Conservation (phyloP, 2,329 filamentous ascomycete species). For the Cryphonectria radicalis region DNA sequence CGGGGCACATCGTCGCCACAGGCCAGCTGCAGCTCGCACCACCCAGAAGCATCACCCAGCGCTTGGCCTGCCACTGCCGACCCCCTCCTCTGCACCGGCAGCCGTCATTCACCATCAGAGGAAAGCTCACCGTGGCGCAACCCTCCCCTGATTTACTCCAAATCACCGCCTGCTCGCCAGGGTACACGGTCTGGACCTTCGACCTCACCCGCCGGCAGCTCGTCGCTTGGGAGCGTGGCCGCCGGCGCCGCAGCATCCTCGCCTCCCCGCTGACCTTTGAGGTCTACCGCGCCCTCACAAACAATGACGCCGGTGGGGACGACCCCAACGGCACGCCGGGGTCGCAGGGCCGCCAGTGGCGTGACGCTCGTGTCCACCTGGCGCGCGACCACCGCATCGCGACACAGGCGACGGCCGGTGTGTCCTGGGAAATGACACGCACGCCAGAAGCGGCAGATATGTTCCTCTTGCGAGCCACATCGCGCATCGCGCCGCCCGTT, state of each 20-base stretch:
- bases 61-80: not conserved
- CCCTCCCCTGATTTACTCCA: not conserved
- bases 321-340: slow-evolving; percentile 31
- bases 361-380: slow-evolving; percentile 50
- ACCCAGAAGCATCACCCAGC: slow-evolving; percentile 17
- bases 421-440: slow-evolving; percentile 41
- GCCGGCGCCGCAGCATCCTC: slow-evolving; percentile 44
- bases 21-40: slow-evolving; percentile 48
- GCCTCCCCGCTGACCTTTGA: slow-evolving; percentile 51
- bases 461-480: slow-evolving; percentile 51
- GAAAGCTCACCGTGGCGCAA: not conserved
- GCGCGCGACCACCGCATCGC: slow-evolving; percentile 48
- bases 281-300: slow-evolving; percentile 68
- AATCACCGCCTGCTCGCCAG: slow-evolving; percentile 42
- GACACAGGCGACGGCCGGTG: slow-evolving; percentile 32
- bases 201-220: slow-evolving; percentile 49
- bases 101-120: slow-evolving; percentile 27
- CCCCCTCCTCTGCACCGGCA: not conserved
- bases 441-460: slow-evolving; percentile 37
- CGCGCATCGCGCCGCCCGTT: slow-evolving; percentile 64
- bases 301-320: slow-evolving; percentile 62
- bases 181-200: slow-evolving; percentile 48
- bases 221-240: slow-evolving; percentile 45
- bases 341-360: slow-evolving; percentile 61
- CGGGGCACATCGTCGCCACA: slow-evolving; percentile 56